Base-by-base conservation (phyloP, 1,284 basidiomycete species). In the Tilletia caries region DNA sequence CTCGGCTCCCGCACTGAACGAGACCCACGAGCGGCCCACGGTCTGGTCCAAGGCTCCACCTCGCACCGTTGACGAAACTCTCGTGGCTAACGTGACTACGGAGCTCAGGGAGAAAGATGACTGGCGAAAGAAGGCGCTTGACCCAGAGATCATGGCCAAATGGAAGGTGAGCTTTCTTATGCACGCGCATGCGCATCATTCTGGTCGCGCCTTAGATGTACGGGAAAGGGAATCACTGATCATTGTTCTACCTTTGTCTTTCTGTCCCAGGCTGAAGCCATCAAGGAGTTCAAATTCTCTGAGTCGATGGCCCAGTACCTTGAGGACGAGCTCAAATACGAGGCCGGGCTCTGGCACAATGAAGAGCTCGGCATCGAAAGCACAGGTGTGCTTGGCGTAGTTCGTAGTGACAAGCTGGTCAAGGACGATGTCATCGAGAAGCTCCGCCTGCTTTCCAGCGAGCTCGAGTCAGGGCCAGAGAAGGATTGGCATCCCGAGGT, bases 401-500 rank as follows among this genome's bases (percentile, higher is more conserved):
- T 67, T n/a, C 41, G 58, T 20, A 54, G 50, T 5, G 44, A 44
- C 58, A 27, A 29, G 34, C 66, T 67, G n/a, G 58, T 67, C n/a
- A 18, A 15, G 12, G 50, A 3, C 8, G 66, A 29, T 20, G 41
- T 67, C 23, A 20, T 41, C 5, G n/a, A 27, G 34, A 27, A 50
- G 66, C 44, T 67, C 20, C 18, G 23, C 3, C 3, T 25, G 23
- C 33, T 41, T 2, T 67, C 58, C 6, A 15, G 10, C 13, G 54
- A 18, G 18, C 65, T 64, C 8, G 62, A 29, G 18, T 10, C 13
- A 20, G 29, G 27, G 13, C 37, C 60, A 48, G 54, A 44, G 25
- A 85, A 84, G 65, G 86, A 87, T 75, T 87, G 86, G 86, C 86
- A 86, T 71, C 86, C 86, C 0, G 82, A 84, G 52, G 52, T 54